These are phyloP conservation scores for Akanthomyces muscarius DNA, from an alignment of 2,329 filamentous ascomycete genomes.

Conservation along the genomic window DNA sequence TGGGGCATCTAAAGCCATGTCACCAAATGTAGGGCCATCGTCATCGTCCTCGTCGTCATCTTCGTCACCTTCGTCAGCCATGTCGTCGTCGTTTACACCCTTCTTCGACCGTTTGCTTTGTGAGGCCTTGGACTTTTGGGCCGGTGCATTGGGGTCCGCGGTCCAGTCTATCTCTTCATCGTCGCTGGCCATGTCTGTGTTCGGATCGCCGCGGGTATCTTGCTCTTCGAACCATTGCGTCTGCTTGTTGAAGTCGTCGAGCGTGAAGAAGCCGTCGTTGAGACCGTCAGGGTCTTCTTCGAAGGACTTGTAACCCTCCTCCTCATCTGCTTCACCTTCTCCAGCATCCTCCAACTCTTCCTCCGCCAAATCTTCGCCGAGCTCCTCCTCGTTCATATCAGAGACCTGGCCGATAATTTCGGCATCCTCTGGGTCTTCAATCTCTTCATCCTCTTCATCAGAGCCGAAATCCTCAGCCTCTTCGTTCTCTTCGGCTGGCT, in stretches of 20 bases:
- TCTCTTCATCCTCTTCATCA: constrained; percentile 20
- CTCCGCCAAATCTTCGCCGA: constrained; percentile 35
- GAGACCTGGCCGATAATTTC: constrained; percentile 25
- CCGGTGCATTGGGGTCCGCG: constrained; percentile 62
- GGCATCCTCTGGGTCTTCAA: constrained; percentile 32
- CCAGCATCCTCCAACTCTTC: constrained; percentile 46
- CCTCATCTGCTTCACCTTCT: constrained; percentile 44
- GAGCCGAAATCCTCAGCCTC: constrained; percentile 31
- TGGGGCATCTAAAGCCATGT: constrained; percentile 69
- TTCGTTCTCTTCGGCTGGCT: constrained; percentile 31
- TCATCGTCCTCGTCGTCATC: constrained; percentile 56
- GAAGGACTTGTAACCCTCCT: constrained; percentile 52
- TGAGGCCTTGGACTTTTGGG: constrained; percentile 22
- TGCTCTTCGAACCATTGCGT: constrained; percentile 85
- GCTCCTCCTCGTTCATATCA: constrained; percentile 31
- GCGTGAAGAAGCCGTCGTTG: constrained; percentile 97
- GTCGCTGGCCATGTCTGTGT: constrained; percentile 70
- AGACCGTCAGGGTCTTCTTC: constrained; percentile 75
- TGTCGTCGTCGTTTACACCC: constrained; percentile 27
- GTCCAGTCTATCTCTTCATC: constrained; percentile 89
- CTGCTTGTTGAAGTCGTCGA: constrained; percentile 95
- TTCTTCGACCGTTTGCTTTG: constrained; percentile 27
- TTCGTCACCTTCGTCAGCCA: constrained; percentile 53
- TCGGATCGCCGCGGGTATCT: constrained; percentile 71
- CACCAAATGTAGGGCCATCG: constrained; percentile 76